Percentiles rank a stretch among this genome's conserved stretches.
Evolutionary conservation across 2,329 filamentous ascomycete species (phyloP).

Genomic region (Hymenoscyphus albidus): DNA sequence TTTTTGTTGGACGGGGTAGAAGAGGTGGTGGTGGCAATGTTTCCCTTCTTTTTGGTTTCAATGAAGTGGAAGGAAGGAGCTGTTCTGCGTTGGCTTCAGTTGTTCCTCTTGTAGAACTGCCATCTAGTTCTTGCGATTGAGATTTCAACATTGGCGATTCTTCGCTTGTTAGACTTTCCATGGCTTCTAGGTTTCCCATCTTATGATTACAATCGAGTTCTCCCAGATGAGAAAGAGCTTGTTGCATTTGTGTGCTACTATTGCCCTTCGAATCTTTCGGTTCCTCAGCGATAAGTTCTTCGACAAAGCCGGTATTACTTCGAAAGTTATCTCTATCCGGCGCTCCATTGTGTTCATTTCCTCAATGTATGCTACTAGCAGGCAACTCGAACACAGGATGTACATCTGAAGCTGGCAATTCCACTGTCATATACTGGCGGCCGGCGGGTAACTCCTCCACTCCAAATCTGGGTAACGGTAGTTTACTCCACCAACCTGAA

Average conservation of each 20-base stretch:
- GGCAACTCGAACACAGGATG: not conserved
- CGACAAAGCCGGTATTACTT: not conserved
- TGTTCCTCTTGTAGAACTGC: not conserved
- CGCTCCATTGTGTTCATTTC: not conserved
- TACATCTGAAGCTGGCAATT: not conserved
- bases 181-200: not conserved
- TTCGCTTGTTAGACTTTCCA: not conserved
- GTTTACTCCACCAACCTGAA: not conserved
- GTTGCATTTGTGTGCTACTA: not conserved
- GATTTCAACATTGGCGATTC: not conserved
- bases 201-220: not conserved
- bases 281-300: not conserved
- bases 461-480: not conserved
- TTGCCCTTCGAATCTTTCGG: not conserved
- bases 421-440: not conserved
- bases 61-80: not conserved
- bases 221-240: not conserved
- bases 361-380: not conserved
- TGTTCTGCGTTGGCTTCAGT: not conserved
- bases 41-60: not conserved
- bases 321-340: not conserved
- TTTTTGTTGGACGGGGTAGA: not conserved
- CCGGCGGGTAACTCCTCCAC: not conserved
- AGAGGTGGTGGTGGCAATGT: not conserved
- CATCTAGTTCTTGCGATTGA: not conserved